These are phyloP conservation scores for Cafeteria roenbergensis DNA, from an alignment of 108 stramenopile species.

Conservation along the genomic window DNA sequence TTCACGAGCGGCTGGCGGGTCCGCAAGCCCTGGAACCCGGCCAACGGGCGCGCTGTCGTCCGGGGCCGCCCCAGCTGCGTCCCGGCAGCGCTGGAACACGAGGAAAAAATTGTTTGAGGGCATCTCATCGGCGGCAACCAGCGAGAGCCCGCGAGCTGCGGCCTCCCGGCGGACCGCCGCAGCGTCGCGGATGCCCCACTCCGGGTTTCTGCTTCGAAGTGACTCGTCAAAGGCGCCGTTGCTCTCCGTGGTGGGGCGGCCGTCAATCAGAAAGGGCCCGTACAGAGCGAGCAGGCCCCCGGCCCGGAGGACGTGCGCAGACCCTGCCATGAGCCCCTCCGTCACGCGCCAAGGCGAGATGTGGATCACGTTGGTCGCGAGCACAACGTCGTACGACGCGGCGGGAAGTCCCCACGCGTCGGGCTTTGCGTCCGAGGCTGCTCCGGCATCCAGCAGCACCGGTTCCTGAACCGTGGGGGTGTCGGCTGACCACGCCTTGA, in stretches of 20 bases:
- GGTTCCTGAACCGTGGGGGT: too few relatives aligned
- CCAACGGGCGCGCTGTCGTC: too few relatives aligned
- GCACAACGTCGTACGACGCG: constrained; percentile 51
- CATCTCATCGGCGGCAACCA: not conserved
- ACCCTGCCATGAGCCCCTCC: constrained; percentile 52
- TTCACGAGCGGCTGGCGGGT: too few relatives aligned
- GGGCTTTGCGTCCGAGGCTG: too few relatives aligned
- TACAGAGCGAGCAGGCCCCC: constrained; percentile 55
- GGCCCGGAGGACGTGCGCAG: constrained; percentile 28
- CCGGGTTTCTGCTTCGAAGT: not conserved
- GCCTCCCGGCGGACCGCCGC: not conserved
- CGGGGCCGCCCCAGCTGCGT: too few relatives aligned
- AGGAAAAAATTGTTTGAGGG: not conserved
- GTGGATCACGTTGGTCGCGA: constrained; percentile 70
- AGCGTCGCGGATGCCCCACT: not conserved
- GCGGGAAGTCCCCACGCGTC: too few relatives aligned
- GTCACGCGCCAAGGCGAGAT: constrained; percentile 68
- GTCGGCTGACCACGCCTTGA: too few relatives aligned
- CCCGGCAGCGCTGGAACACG: too few relatives aligned
- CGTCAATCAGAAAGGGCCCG: constrained; percentile 57
- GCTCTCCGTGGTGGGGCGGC: constrained; percentile 6
- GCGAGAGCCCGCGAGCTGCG: not conserved
- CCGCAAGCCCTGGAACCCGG: too few relatives aligned
- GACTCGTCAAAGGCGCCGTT: not conserved
- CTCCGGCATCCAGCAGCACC: too few relatives aligned